Conservation (phyloP, 345 rosid species). For the Toxicodendron radicans region DNA sequence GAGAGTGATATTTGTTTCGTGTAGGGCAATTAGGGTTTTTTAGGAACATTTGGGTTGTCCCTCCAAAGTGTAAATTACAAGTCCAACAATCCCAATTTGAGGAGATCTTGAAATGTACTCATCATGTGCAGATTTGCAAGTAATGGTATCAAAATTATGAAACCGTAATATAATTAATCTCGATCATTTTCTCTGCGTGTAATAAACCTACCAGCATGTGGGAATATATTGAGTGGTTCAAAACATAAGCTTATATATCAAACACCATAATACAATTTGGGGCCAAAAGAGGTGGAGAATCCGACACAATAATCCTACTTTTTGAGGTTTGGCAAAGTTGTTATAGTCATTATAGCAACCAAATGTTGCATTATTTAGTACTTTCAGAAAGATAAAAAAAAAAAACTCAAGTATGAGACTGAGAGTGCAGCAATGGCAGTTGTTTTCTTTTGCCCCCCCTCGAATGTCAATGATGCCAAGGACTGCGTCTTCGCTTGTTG, state of each 20-base stretch:
- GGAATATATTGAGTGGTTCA: slow-evolving; percentile 25
- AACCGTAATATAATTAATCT: not conserved
- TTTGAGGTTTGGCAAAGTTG: slow-evolving; percentile 33
- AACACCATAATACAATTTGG: slow-evolving; percentile 17
- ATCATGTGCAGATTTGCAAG: slow-evolving; percentile 21
- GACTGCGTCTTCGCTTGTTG: slow-evolving; percentile 49
- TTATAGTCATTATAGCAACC: slow-evolving; percentile 33
- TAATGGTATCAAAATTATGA: slow-evolving; percentile 23
- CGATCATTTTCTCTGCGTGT: not conserved
- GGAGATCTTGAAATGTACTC: slow-evolving; percentile 30
- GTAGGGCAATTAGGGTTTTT: not conserved
- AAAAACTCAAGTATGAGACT: slow-evolving; percentile 9
- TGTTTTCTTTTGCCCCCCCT: slow-evolving; percentile 9
- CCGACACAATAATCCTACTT: slow-evolving; percentile 47
- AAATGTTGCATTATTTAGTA: slow-evolving; percentile 46
- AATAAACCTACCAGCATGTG: slow-evolving; percentile 41
- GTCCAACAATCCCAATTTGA: slow-evolving; percentile 15
- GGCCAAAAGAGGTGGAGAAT: slow-evolving; percentile 24
- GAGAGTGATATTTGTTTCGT: not conserved
- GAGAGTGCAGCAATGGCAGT: not conserved
- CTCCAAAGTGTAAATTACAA: slow-evolving; percentile 4
- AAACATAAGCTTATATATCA: slow-evolving; percentile 13
- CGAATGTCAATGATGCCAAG: slow-evolving; percentile 42
- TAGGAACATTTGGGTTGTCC: not conserved
- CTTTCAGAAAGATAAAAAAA: slow-evolving; percentile 24